Evolutionary conservation across 768 basidiomycete species (phyloP).

Genomic region (Wakefieldia striispora): DNA sequence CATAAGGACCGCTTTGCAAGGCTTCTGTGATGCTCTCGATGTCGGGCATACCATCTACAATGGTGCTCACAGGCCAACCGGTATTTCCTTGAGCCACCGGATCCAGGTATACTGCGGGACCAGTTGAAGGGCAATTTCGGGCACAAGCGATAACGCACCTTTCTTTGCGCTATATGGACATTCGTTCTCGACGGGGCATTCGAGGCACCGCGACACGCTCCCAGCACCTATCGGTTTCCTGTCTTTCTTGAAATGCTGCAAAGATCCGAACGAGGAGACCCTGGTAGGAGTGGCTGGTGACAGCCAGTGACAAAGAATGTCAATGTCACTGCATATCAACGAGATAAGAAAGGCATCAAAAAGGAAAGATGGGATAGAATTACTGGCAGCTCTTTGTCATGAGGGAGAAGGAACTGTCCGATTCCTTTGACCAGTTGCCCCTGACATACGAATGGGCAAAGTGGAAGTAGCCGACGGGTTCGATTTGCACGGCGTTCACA

Average conservation of each 20-base stretch:
- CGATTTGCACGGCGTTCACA: slow-evolving; percentile 80
- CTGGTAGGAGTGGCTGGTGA: slow-evolving; percentile 59
- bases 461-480: slow-evolving; percentile 85
- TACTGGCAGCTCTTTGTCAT: slow-evolving; percentile 93
- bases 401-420: slow-evolving; percentile 71
- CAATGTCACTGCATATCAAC: slow-evolving; percentile 63
- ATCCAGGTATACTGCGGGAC: slow-evolving; percentile 70
- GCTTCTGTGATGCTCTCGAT: slow-evolving; percentile 82
- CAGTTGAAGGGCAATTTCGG: not conserved
- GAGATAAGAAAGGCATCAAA: slow-evolving; percentile 3
- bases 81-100: slow-evolving; percentile 49
- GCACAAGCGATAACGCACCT: slow-evolving; percentile 41
- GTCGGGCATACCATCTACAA: slow-evolving; percentile 82
- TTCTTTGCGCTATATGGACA: slow-evolving; percentile 89
- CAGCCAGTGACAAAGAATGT: slow-evolving; percentile 78
- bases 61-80: slow-evolving; percentile 62
- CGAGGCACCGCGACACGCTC: slow-evolving; percentile 66
- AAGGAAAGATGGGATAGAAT: slow-evolving; percentile 23
- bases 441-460: slow-evolving; percentile 90
- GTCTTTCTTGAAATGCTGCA: slow-evolving; percentile 76
- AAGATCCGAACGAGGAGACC: slow-evolving; percentile 84
- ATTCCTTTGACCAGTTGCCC: slow-evolving; percentile 74
- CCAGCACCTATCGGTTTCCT: slow-evolving; percentile 71
- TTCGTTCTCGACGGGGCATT: slow-evolving; percentile 67
- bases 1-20: slow-evolving; percentile 69